Base-by-base conservation (phyloP, 2,329 filamentous ascomycete genomes). In the Mycocentrospora acerina region DNA sequence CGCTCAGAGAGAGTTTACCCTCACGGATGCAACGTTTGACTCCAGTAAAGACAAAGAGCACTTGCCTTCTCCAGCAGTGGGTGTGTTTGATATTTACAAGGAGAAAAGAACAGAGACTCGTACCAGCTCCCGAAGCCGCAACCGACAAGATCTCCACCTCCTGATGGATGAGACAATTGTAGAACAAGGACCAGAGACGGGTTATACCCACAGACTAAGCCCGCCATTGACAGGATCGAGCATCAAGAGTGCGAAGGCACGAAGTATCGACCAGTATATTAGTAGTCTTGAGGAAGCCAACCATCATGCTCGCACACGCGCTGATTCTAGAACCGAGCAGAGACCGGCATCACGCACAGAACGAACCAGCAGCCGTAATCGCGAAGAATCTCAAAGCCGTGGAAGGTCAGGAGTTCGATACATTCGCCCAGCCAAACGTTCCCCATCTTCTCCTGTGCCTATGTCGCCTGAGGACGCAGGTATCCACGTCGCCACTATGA, bases 371-470 rank as follows among this genome's bases (percentile, higher is more conserved):
- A 69, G 66, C 37, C 63, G 66, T 24, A 57, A 43, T 14, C 76
- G 83, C 15, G 84, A 87, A 13, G 65, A 67, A 9, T 89, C 88
- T 0, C 80, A 85, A 49, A 85, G 86, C 28, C 82, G 87, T 40
- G 87, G 86, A 14, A 79, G 87, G 46, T 77, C 77, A 16, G 72
- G 78, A 10, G 76, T 79, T 29, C 79, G 84, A 15, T 85, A 83
- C 48, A 89, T 85, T 46, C 85, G 82, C 59, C 81, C 86, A 13
- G 80, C 83, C 10, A 95, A 95, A 68, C 79, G 87, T 15, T 96
- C 91, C 1, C 91, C 91, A 1, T 94, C 89, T 2, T 96, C 91
- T 0, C 91, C 91, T 0, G 79, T 95, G 2, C 89, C 90, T 3
- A 96, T 96, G 90, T 95, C 90, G 3, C 90, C 90, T 0, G 88